Evolutionary conservation across 169 alveolate genomes (phyloP), one percentile per base, ranked within the genome.

Genomic region (Eimeria necatrix): DNA sequence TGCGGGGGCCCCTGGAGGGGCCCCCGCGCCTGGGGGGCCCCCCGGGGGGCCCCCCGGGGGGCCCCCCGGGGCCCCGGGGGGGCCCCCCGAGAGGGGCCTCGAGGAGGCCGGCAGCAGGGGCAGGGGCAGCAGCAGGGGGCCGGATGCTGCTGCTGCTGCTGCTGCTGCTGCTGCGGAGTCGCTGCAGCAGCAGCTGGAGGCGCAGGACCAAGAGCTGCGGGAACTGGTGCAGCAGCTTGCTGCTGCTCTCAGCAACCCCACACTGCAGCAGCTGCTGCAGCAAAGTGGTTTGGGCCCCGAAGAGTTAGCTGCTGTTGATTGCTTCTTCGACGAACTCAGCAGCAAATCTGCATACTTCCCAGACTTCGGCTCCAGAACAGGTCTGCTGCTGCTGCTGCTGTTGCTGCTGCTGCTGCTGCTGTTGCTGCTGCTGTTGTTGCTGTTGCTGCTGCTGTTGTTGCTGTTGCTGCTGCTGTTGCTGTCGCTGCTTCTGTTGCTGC

Each of bases 181-280:
- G 7, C 24, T 76, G 24, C 64, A 76, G 86, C 56, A 76, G 86
- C 86, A 76, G 46, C 24, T 76, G 3, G 86, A 24, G 10, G 86
- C 86, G 3, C 86, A 76, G 22, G 86, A 76, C 16, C 5, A 3
- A 5, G 64, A 76, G 56, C 61, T 76, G 56, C 56, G 86, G 3
- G 86, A 4, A 4, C 26, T 41, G 4, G 26, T 41, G 86, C 86
- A 76, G 86, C 26, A 76, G 24, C 59, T 76, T 5, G 24, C 86
- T 18, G 61, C 24, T 12, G 20, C 86, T 4, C 4, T 76, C 7
- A 4, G 22, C 12, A 16, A 48, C 3, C 86, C 86, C 3, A 5
- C 56, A 12, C 86, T 76, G 26, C 86, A 76, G 64, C 86, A 76
- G 86, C 86, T 76, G 86, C 86, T 32, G 64, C 56, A 46, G 52